Conservation (phyloP, 2,329 filamentous ascomycete species). For the Penicillium sp. region DNA sequence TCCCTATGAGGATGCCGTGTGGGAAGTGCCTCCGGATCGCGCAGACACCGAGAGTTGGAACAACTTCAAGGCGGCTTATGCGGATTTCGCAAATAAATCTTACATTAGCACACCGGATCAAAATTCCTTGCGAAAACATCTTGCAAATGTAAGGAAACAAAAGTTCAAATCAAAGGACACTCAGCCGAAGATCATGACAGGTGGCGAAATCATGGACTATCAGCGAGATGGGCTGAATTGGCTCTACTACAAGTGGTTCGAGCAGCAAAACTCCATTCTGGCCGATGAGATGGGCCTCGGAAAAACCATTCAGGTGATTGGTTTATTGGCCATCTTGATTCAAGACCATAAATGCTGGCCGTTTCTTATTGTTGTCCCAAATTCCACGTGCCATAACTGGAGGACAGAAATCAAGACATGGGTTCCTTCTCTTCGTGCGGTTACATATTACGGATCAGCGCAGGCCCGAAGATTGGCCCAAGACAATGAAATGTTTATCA, state of each 20-base stretch:
- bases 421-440: constrained; percentile 82
- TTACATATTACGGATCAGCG: constrained; percentile 86
- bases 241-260: constrained; percentile 89
- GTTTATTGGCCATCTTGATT: constrained; percentile 75
- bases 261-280: constrained; percentile 81
- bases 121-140: constrained; percentile 65
- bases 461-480: constrained; percentile 76
- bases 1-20: constrained; percentile 86
- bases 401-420: constrained; percentile 93
- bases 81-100: constrained; percentile 80
- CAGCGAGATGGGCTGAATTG: constrained; percentile 94
- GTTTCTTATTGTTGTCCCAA: constrained; percentile 90
- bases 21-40: constrained; percentile 76
- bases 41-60: constrained; percentile 70
- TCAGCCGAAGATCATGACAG: constrained; percentile 75
- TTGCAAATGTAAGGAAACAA: constrained; percentile 68
- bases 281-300: constrained; percentile 98
- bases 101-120: constrained; percentile 68
- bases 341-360: constrained; percentile 79
- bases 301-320: constrained; percentile 93
- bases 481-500: constrained; percentile 83
- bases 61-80: constrained; percentile 82
- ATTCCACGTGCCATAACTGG: constrained; percentile 97
- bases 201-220: constrained; percentile 88
- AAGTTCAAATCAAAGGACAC: constrained; percentile 71